Evolutionary conservation across 2,329 filamentous ascomycete genomes (phyloP).

Genomic region (Akanthomyces lecanii): DNA sequence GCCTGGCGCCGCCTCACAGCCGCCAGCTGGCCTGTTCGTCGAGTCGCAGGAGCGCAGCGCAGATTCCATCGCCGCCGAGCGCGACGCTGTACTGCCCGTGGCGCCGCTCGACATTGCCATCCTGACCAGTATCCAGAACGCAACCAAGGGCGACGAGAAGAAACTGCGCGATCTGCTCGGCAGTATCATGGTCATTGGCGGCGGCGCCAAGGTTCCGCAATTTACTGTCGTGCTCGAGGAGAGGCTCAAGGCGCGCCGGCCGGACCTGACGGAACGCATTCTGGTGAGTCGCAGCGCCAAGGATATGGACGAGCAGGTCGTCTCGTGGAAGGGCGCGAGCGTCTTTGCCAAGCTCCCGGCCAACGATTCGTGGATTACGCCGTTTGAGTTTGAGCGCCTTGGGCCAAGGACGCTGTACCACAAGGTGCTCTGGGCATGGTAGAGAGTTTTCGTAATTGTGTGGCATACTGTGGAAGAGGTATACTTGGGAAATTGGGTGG

Average conservation of each 20-base stretch:
- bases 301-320: conserved; percentile 95
- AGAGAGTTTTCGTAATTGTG: conserved; percentile 15
- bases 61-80: conserved; percentile 58
- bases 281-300: conserved; percentile 69
- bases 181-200: conserved; percentile 86
- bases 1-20: conserved; percentile 33
- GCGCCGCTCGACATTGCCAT: conserved; percentile 87
- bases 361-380: conserved; percentile 93
- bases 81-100: conserved; percentile 76
- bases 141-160: conserved; percentile 83
- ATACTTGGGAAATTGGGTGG: neutral
- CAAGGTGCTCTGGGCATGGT: conserved; percentile 67
- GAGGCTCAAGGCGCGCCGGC: conserved; percentile 63
- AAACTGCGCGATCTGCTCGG: conserved; percentile 87
- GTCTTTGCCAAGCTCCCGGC: conserved; percentile 90
- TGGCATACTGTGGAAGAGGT: neutral
- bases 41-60: conserved; percentile 48
- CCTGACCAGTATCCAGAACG: conserved; percentile 81
- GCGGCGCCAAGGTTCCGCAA: conserved; percentile 74
- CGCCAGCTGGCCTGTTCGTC: conserved; percentile 44
- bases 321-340: conserved; percentile 95
- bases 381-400: conserved; percentile 81
- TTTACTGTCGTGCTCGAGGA: conserved; percentile 83
- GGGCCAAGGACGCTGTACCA: conserved; percentile 79
- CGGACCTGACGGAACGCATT: conserved; percentile 57